Conservation (phyloP, 352 stramenopile genomes). For the Phytophthora cryptogea region DNA sequence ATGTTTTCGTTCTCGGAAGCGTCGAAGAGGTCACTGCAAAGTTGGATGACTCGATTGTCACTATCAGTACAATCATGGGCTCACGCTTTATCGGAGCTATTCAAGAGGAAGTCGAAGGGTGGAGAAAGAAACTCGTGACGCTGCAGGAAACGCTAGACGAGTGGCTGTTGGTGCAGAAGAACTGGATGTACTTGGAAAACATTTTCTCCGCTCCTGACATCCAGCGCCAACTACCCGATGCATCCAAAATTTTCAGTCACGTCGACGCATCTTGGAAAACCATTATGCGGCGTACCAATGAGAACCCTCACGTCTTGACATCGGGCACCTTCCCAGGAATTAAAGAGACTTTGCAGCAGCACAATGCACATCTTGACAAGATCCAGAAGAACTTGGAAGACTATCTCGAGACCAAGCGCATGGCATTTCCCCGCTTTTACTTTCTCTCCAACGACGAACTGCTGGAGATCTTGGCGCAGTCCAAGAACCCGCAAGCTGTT, state of each 20-base stretch:
- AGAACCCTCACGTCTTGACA: conserved; percentile 88
- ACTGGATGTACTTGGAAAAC: conserved; percentile 90
- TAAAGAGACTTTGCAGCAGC: conserved; percentile 82
- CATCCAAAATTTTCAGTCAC: conserved; percentile 90
- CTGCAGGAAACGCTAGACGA: conserved; percentile 89
- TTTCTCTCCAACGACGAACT: conserved; percentile 96
- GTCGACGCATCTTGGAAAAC: conserved; percentile 92
- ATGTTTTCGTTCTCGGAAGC: conserved; percentile 92
- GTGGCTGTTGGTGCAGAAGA: conserved; percentile 89
- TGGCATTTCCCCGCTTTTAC: conserved; percentile 94
- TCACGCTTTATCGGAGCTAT: conserved; percentile 92
- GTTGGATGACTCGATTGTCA: conserved; percentile 94
- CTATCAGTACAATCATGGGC: conserved; percentile 92
- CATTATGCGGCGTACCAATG: conserved; percentile 90
- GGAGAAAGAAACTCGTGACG: conserved; percentile 82
- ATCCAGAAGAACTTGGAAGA: conserved; percentile 94
- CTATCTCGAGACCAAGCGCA: conserved; percentile 93
- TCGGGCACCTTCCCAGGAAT: conserved; percentile 78
- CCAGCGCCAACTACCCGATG: conserved; percentile 88
- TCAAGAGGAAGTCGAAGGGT: conserved; percentile 88
- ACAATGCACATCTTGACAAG: conserved; percentile 87
- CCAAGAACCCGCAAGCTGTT: conserved; percentile 94
- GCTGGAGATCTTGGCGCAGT: conserved; percentile 94
- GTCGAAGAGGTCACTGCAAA: conserved; percentile 91
- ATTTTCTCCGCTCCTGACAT: conserved; percentile 92